phyloP scores from a whole-genome alignment of 2,329 filamentous ascomycete genomes.

The Calonectria pseudoturangicola region DNA sequence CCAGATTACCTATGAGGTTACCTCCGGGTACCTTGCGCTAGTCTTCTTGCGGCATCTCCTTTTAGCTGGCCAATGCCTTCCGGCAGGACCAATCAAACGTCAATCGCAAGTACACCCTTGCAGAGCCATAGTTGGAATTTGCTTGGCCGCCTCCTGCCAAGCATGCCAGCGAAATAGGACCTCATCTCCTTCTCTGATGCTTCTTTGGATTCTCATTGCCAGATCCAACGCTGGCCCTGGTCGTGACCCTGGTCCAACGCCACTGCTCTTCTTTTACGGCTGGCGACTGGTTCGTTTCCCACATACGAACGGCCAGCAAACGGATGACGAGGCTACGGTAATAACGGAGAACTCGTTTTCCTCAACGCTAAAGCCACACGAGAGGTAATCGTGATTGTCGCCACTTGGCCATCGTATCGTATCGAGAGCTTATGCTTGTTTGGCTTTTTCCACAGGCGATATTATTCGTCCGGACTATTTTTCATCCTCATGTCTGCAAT shows the following conservation, averaged over 20 bases:
- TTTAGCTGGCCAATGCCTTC: constrained; percentile 43
- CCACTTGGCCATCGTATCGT: constrained; percentile 21
- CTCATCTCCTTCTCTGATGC: constrained; percentile 36
- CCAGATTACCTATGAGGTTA: constrained; percentile 40
- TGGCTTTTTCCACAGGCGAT: constrained; percentile 4
- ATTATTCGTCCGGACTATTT: constrained; percentile 17
- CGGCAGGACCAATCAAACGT: constrained; percentile 36
- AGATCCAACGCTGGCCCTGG: constrained; percentile 19
- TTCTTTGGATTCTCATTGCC: constrained; percentile 27
- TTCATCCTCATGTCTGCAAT: not conserved
- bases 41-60: constrained; percentile 35
- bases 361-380: constrained; percentile 24
- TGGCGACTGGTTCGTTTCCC: constrained; percentile 25
- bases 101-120: constrained; percentile 11
- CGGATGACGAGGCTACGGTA: constrained; percentile 25
- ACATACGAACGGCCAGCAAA: not conserved
- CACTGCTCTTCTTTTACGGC: constrained; percentile 15
- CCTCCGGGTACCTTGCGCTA: constrained; percentile 51
- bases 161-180: constrained; percentile 37
- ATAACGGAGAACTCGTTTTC: not conserved
- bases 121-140: not conserved
- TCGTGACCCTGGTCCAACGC: constrained; percentile 1
- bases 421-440: constrained; percentile 26
- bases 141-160: constrained; percentile 24
- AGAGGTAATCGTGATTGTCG: constrained; percentile 22